A percentile compares a stretch with the other conserved stretches of the same genome.
Evolutionary conservation across 2,329 filamentous ascomycete species (phyloP).

Genomic region (Torrubiellomyces zombiae): DNA sequence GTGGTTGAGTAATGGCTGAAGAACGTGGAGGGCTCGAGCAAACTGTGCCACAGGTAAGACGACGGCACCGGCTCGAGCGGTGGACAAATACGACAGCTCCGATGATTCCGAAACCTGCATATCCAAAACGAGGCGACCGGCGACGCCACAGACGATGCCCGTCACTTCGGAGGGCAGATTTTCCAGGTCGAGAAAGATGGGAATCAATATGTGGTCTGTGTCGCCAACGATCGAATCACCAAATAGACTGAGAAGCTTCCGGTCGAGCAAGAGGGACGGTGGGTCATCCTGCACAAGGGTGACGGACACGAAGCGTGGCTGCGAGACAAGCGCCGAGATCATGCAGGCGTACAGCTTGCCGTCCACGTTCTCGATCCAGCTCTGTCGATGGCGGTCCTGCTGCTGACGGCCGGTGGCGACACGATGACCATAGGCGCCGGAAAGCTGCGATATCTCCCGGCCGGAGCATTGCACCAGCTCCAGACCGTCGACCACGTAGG

Average conservation of each 20-base stretch:
- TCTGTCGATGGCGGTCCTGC: slow-evolving; percentile 16
- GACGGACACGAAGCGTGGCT: slow-evolving; percentile 55
- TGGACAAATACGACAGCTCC: slow-evolving; percentile 83
- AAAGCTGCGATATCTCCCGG: slow-evolving; percentile 26
- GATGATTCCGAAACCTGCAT: slow-evolving; percentile 40
- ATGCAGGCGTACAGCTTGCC: slow-evolving; percentile 46
- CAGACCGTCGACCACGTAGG: slow-evolving; percentile 51
- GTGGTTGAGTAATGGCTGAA: slow-evolving; percentile 35
- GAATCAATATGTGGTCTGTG: slow-evolving; percentile 55
- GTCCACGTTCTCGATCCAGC: slow-evolving; percentile 45
- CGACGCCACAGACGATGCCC: slow-evolving; percentile 88
- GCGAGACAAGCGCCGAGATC: slow-evolving; percentile 41
- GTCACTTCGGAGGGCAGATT: slow-evolving; percentile 74
- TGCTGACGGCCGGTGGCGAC: slow-evolving; percentile 18
- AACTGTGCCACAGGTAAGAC: slow-evolving; percentile 66
- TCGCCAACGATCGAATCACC: slow-evolving; percentile 61
- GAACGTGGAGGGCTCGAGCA: slow-evolving; percentile 52
- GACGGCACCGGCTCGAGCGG: slow-evolving; percentile 74
- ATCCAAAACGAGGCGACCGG: slow-evolving; percentile 62
- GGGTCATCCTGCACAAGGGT: slow-evolving; percentile 59
- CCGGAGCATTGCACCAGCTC: slow-evolving; percentile 73
- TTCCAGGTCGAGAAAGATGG: slow-evolving; percentile 75
- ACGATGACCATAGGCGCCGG: slow-evolving; percentile 20
- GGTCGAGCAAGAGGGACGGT: slow-evolving; percentile 57
- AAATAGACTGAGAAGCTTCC: slow-evolving; percentile 46